Base-by-base conservation (phyloP, 768 basidiomycete species). In the Boletus rubroflammeus region DNA sequence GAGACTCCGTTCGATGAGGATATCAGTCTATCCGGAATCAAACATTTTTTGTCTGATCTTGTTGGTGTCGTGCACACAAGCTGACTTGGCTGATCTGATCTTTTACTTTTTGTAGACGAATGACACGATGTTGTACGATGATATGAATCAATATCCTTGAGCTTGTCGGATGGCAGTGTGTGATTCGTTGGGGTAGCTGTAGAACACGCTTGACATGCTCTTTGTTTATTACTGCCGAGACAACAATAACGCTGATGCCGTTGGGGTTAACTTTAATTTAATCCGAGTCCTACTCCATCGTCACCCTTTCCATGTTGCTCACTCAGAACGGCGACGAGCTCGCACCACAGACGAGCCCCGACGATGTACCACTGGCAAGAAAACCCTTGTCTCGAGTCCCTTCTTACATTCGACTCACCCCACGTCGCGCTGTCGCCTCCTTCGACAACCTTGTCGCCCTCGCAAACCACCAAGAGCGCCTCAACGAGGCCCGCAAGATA, bases 371-470 rank as follows among this genome's bases (percentile, higher is more conserved):
- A n/a, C n/a, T n/a, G n/a, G n/a, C n/a, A 15, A 43, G 25, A 36
- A 55, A 17, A 36, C 35, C 57, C 3, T 5, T 59, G 21, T 63
- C 61, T n/a, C 53, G 68, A 31, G 54, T 54, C 11, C 55, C 70
- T 8, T 67, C 78, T 4, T 75, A 80, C 58, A 76, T 81, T 50
- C 72, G 75, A 6, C 76, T 84, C 58, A 76, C 79, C 1, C 84
- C 83, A 74, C 61, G 64, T 14, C 72, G 76, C 34, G 81, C 85
- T 4, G 83, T 88, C 74, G 78, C 81, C 9, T 91, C 88, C 0
- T 93, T 93, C 60, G 90, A 93, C 66, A 90, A 89, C 64, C 75
- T 94, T 8, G 85, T 91, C 21, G 88, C 87, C 14, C 77, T 94
- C 51, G 92, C 91, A 5, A 91, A 92, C 70, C 83, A 88, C 69